A percentile compares a stretch with the other conserved stretches of the same genome.
phyloP scores from a whole-genome alignment of 2,329 filamentous ascomycete species.

The Aspergillus candidus region DNA sequence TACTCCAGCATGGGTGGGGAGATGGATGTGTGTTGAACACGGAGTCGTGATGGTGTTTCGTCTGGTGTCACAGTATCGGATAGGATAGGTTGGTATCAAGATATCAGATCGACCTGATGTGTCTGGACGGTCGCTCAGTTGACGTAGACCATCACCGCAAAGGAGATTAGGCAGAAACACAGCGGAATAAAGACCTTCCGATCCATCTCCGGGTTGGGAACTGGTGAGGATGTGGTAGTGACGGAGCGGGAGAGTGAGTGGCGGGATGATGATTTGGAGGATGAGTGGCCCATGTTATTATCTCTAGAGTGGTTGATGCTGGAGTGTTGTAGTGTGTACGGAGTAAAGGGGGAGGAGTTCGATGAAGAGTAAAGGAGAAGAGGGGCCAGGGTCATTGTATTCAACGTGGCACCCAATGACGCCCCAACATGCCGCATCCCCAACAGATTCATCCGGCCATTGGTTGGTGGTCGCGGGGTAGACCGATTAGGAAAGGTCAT shows the following conservation, averaged over 20 bases:
- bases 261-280: slow-evolving; percentile 10
- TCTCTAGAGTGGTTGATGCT: neutral
- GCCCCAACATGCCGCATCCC: slow-evolving; percentile 1
- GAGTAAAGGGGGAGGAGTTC: neutral
- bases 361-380: neutral
- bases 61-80: no score
- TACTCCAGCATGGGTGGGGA: no score
- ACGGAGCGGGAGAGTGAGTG: slow-evolving; percentile 9
- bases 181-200: slow-evolving; percentile 31
- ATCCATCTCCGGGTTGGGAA: slow-evolving; percentile 24
- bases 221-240: slow-evolving; percentile 4
- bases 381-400: no score
- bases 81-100: no score
- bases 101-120: no score
- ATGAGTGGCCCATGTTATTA: slow-evolving; percentile 14
- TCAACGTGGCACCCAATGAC: neutral
- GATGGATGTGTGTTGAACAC: no score
- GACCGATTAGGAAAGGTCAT: no score
- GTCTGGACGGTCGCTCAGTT: slow-evolving; percentile 16
- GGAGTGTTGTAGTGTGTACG: neutral
- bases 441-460: no score
- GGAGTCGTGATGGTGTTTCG: no score
- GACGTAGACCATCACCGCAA: slow-evolving; percentile 32
- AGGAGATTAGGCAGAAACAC: slow-evolving; percentile 33
- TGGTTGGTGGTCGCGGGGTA: no score